These are phyloP conservation scores for Mallotus nudiflorus DNA, from an alignment of 345 rosid genomes.

Conservation along the genomic window DNA sequence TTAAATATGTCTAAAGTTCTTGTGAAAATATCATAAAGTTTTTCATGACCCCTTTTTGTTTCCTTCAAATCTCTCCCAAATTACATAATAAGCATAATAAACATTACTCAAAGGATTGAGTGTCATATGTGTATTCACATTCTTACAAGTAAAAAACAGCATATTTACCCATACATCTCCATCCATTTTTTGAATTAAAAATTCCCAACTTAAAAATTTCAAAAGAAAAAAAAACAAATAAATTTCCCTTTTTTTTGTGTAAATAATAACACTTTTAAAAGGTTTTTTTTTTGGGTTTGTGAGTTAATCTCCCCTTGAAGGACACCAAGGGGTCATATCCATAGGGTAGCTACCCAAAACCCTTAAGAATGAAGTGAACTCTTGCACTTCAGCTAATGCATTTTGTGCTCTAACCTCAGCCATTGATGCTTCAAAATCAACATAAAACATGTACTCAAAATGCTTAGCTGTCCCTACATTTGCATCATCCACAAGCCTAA, in stretches of 20 bases:
- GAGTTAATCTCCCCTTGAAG: constrained; percentile 43
- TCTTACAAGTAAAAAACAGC: constrained; percentile 14
- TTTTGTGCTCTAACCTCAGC: constrained; percentile 92
- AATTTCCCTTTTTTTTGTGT: constrained; percentile 20
- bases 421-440: constrained; percentile 96
- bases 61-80: background rate
- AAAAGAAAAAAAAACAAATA: constrained; percentile 16
- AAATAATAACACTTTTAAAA: constrained; percentile 19
- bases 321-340: constrained; percentile 98
- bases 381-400: constrained; percentile 98
- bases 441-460: constrained; percentile 88
- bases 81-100: background rate
- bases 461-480: constrained; percentile 79
- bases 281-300: background rate
- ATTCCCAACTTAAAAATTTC: background rate
- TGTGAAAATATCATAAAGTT: background rate
- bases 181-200: constrained; percentile 17
- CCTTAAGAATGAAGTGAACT: constrained; percentile 93
- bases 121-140: constrained; percentile 1
- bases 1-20: background rate
- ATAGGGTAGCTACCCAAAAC: constrained; percentile 97
- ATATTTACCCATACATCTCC: constrained; percentile 15
- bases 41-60: background rate
- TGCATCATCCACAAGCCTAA: constrained; percentile 74
- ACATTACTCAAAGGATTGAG: background rate